Conservation (phyloP, 108 stramenopile species). For the Nannochloropsis salina region DNA sequence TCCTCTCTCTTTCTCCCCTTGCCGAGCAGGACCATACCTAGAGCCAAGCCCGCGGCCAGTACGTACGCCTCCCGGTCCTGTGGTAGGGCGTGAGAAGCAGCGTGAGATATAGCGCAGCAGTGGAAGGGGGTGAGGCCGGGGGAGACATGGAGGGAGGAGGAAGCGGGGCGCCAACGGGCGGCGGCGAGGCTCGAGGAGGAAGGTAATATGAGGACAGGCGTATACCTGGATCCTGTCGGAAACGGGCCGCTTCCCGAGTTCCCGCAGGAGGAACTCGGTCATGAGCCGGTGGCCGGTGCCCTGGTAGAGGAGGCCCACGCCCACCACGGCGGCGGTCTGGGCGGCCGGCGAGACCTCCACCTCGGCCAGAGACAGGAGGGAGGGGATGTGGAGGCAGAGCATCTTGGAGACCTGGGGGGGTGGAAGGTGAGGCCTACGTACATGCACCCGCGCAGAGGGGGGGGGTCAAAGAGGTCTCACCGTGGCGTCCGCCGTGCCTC, state of each 20-base stretch:
- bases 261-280: constrained; percentile 91
- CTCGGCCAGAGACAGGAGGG: constrained; percentile 72
- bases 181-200: background rate
- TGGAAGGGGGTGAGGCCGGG: background rate
- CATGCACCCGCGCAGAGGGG: too few species aligned
- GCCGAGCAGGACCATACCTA: constrained; percentile 80
- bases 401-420: constrained; percentile 71
- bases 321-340: constrained; percentile 79
- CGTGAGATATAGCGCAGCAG: background rate
- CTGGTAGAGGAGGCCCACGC: constrained; percentile 80
- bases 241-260: constrained; percentile 74
- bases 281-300: constrained; percentile 86
- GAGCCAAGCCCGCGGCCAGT: constrained; percentile 77
- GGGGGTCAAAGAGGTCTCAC: background rate
- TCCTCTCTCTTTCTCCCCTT: constrained; percentile 39
- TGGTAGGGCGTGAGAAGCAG: background rate
- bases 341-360: constrained; percentile 74
- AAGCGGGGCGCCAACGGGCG: background rate
- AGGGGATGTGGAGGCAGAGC: constrained; percentile 95
- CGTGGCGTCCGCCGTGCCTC: constrained; percentile 63
- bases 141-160: background rate
- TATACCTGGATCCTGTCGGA: constrained; percentile 53
- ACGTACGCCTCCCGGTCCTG: constrained; percentile 75
- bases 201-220: background rate
- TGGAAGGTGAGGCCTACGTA: background rate